Percentiles rank a stretch among this genome's conserved stretches.
Evolutionary conservation across 768 basidiomycete species (phyloP).

Genomic region (Coprinopsis marcescibilis): DNA sequence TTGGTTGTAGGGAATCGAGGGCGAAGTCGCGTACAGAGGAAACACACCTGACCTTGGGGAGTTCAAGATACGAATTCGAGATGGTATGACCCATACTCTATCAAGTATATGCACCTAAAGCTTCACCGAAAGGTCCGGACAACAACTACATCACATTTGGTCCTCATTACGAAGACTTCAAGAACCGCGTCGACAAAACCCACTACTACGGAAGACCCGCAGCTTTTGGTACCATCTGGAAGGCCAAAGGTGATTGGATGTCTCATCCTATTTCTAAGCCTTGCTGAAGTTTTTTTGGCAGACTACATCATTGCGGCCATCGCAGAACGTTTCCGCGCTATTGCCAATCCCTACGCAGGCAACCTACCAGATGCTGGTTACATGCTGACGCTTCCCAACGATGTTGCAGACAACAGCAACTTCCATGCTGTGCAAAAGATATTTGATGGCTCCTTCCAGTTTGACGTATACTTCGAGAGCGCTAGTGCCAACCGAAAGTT

Average conservation of each 20-base stretch:
- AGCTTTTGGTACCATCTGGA: conserved; percentile 67
- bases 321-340: conserved; percentile 47
- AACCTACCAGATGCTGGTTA: conserved; percentile 76
- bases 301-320: conserved; percentile 62
- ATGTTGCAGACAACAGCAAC: conserved; percentile 66
- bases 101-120: conserved; percentile 7
- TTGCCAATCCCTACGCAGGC: conserved; percentile 44
- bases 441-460: conserved; percentile 80
- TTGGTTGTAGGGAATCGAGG: conserved; percentile 62
- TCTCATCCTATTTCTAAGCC: neutral
- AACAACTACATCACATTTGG: conserved; percentile 54
- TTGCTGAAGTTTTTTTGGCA: conserved; percentile 21
- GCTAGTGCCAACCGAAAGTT: conserved; percentile 59
- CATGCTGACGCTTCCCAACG: conserved; percentile 70
- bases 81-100: conserved; percentile 41
- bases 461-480: conserved; percentile 87
- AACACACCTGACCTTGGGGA: conserved; percentile 74
- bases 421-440: conserved; percentile 84
- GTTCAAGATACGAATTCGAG: conserved; percentile 73
- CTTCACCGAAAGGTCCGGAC: conserved; percentile 39
- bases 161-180: conserved; percentile 50
- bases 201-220: conserved; percentile 62
- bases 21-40: conserved; percentile 65
- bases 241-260: conserved; percentile 63
- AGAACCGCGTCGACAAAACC: conserved; percentile 60